These are phyloP conservation scores for Ophiostoma montium DNA, from an alignment of 2,329 filamentous ascomycete genomes.

Conservation along the genomic window DNA sequence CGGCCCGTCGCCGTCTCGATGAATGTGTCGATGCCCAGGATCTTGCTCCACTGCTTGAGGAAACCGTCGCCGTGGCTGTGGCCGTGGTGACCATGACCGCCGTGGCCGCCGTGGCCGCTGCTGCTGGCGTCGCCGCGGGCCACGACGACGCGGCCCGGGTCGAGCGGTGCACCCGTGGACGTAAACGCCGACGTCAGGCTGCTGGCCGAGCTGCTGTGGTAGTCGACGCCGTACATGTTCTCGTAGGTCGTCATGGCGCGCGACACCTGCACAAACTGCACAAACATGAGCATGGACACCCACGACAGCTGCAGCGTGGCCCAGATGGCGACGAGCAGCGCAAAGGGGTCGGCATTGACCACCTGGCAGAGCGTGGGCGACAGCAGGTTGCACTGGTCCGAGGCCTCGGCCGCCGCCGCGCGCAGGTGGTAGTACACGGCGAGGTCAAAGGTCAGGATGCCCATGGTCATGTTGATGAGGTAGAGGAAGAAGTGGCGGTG, in stretches of 20 bases:
- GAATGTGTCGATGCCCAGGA: constrained; percentile 87
- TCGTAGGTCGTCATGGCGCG: constrained; percentile 93
- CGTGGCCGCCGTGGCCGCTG: constrained; percentile 22
- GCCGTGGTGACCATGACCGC: constrained; percentile 21
- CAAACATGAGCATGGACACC: constrained; percentile 93
- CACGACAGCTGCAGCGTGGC: constrained; percentile 72
- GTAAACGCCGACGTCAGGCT: constrained; percentile 60
- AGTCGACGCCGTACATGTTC: constrained; percentile 73
- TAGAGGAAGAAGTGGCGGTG: constrained; percentile 93
- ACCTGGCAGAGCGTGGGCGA: constrained; percentile 61
- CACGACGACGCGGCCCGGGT: constrained; percentile 49
- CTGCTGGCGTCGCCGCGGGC: constrained; percentile 17
- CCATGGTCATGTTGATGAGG: constrained; percentile 60
- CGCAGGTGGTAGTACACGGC: constrained; percentile 59
- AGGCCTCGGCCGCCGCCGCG: constrained; percentile 37
- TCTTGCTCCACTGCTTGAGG: constrained; percentile 64
- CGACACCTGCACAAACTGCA: constrained; percentile 85
- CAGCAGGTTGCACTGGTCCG: constrained; percentile 57
- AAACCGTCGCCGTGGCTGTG: constrained; percentile 39
- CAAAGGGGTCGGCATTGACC: constrained; percentile 71
- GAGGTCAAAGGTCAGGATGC: constrained; percentile 58
- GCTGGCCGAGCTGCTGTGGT: constrained; percentile 29
- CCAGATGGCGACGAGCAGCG: constrained; percentile 69
- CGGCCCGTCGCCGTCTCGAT: constrained; percentile 82
- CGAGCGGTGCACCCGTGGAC: constrained; percentile 60